phyloP scores from a whole-genome alignment of 257 asterid species.

The Solanum stenotomum region DNA sequence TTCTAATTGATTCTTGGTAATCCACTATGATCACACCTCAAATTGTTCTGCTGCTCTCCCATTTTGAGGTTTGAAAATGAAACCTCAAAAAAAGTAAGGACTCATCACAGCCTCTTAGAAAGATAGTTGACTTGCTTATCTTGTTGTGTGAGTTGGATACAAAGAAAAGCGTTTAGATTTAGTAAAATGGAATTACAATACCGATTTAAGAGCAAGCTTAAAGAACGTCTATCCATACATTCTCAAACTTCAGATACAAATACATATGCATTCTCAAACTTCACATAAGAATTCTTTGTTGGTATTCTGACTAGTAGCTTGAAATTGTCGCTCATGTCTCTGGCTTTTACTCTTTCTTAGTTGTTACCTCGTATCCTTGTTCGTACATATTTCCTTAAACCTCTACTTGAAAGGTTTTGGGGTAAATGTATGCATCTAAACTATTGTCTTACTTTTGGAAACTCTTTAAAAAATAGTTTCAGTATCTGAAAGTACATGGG shows the following conservation, averaged over 20 bases:
- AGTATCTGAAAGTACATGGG: background rate
- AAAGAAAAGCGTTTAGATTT: background rate
- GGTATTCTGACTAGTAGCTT: background rate
- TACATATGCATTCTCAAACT: background rate
- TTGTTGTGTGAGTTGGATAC: background rate
- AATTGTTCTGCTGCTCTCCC: background rate
- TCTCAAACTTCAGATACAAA: background rate
- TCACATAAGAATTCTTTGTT: background rate
- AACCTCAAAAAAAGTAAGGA: background rate
- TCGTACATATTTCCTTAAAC: background rate
- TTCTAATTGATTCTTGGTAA: background rate
- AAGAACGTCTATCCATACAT: background rate
- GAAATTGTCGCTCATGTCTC: background rate
- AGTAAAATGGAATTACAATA: background rate
- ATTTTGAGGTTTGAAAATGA: background rate
- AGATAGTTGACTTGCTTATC: background rate
- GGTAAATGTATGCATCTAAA: background rate
- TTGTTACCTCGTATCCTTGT: background rate
- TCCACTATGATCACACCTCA: background rate
- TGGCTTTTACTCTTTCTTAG: background rate
- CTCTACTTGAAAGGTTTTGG: background rate
- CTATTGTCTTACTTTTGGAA: background rate
- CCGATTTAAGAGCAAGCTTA: background rate
- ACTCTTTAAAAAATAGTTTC: background rate
- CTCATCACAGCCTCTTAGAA: background rate